A percentile compares a stretch with the other conserved stretches of the same genome.
These are phyloP conservation scores for Podospora fimiseda DNA, from an alignment of 495 filamentous ascomycete genomes.

Conservation along the genomic window DNA sequence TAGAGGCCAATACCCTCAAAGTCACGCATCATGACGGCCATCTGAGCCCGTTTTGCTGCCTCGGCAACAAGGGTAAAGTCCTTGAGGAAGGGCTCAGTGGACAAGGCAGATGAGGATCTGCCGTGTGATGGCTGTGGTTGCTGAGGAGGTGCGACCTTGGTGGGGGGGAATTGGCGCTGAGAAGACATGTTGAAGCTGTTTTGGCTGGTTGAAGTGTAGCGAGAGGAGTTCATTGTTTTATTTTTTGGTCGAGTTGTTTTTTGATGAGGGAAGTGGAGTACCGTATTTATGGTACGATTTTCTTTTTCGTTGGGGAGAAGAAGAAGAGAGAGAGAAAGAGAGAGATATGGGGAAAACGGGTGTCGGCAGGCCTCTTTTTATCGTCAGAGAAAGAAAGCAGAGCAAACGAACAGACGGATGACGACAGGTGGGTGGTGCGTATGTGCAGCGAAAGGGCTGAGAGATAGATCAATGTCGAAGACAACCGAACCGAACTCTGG, in stretches of 20 bases:
- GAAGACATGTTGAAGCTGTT: slow-evolving; percentile 23
- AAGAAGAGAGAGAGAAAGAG: not conserved
- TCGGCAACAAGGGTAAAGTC: slow-evolving; percentile 89
- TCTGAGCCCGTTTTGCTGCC: slow-evolving; percentile 86
- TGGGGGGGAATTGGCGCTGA: slow-evolving; percentile 18
- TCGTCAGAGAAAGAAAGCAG: not conserved
- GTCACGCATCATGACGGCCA: slow-evolving; percentile 80
- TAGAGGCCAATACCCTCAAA: slow-evolving; percentile 60
- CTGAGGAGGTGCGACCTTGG: slow-evolving; percentile 31
- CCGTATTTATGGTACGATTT: not conserved
- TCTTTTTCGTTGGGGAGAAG: not conserved
- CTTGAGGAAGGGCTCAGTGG: slow-evolving; percentile 59
- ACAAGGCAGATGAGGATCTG: slow-evolving; percentile 29
- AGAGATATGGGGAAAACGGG: not conserved
- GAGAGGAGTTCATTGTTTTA: slow-evolving; percentile 31
- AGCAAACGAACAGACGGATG: not conserved
- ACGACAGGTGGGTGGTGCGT: not conserved
- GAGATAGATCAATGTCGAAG: not conserved
- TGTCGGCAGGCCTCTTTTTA: too few relatives aligned
- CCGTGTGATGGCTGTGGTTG: too few relatives aligned
- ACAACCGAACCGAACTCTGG: not conserved
- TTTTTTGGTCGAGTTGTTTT: slow-evolving; percentile 1
- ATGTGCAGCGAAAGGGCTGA: too few relatives aligned
- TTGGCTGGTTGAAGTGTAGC: slow-evolving; percentile 15
- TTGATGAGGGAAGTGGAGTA: not conserved